Evolutionary conservation across 768 basidiomycete genomes (phyloP).

Genomic region (Hygrophorus russula): DNA sequence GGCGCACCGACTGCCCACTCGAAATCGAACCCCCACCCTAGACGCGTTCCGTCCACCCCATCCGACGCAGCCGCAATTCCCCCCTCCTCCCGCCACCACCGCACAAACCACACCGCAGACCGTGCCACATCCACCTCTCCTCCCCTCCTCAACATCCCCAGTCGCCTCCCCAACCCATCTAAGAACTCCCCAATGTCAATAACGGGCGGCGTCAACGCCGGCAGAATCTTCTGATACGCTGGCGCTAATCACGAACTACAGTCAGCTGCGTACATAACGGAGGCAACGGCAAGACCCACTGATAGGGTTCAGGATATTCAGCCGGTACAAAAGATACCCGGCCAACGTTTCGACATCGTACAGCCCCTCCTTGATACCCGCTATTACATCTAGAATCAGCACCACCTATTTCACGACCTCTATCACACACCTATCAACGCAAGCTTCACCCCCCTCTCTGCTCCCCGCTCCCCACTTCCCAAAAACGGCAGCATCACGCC

Average conservation of each 20-base stretch:
- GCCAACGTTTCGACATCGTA: slow-evolving; percentile 81
- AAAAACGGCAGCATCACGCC: slow-evolving; percentile 96
- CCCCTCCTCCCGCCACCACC: slow-evolving; percentile 80
- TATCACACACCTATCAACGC: slow-evolving; percentile 75
- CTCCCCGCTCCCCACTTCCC: slow-evolving; percentile 73
- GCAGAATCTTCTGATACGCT: slow-evolving; percentile 56
- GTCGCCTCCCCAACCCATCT: slow-evolving; percentile 52
- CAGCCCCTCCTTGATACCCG: slow-evolving; percentile 89
- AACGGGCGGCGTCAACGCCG: slow-evolving; percentile 42
- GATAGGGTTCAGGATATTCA: slow-evolving; percentile 67
- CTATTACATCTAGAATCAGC: slow-evolving; percentile 25
- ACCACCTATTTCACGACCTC: slow-evolving; percentile 4
- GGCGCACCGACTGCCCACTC: slow-evolving; percentile 43
- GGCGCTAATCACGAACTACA: slow-evolving; percentile 36
- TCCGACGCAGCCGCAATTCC: slow-evolving; percentile 37
- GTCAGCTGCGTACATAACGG: slow-evolving; percentile 3
- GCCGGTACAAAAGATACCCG: slow-evolving; percentile 74
- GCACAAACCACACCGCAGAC: slow-evolving; percentile 73
- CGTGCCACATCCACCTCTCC: slow-evolving; percentile 59
- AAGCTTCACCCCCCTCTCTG: slow-evolving; percentile 87
- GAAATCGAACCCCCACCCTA: slow-evolving; percentile 79
- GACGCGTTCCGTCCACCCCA: background rate
- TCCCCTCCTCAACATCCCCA: slow-evolving; percentile 77
- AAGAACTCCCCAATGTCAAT: slow-evolving; percentile 58
- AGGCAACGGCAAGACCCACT: slow-evolving; percentile 35